phyloP scores from a whole-genome alignment of 768 basidiomycete genomes.

The Amanita brunnescens region DNA sequence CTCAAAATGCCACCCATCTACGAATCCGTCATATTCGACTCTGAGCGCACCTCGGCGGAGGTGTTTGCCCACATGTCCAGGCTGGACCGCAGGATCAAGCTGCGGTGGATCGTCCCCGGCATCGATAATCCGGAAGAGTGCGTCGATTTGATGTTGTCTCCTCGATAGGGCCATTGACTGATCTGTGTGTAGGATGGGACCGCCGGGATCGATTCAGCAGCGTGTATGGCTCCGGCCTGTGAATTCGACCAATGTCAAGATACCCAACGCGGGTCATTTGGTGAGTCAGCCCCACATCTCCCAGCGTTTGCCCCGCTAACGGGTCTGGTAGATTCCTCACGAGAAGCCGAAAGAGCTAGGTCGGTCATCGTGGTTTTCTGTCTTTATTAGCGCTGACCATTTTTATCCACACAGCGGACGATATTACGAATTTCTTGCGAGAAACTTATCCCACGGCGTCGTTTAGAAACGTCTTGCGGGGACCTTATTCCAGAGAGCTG shows the following conservation, averaged over 20 bases:
- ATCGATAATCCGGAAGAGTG: constrained; percentile 25
- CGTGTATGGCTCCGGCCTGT: constrained; percentile 35
- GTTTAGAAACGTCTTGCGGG: too few species aligned
- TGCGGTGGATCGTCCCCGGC: constrained; percentile 52
- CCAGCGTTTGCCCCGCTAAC: neutral
- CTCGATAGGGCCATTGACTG: neutral
- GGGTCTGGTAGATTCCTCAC: constrained; percentile 35
- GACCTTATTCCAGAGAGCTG: too few species aligned
- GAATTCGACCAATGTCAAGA: constrained; percentile 33
- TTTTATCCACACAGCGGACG: too few species aligned
- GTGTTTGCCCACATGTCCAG: constrained; percentile 30
- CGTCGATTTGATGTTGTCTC: neutral
- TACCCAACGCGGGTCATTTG: constrained; percentile 35
- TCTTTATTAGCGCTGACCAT: too few species aligned
- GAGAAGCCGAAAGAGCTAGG: constrained; percentile 29
- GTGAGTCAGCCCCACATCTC: constrained; percentile 19
- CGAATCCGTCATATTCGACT: constrained; percentile 56
- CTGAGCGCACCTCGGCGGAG: constrained; percentile 28
- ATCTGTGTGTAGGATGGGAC: constrained; percentile 20
- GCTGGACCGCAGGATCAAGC: constrained; percentile 41
- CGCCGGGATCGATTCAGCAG: constrained; percentile 22
- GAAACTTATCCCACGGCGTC: too few species aligned
- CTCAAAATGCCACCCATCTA: constrained; percentile 63
- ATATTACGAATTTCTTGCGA: too few species aligned
- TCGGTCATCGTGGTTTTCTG: neutral